A percentile compares a stretch with the other conserved stretches of the same genome.
Conservation (phyloP, 2,329 filamentous ascomycete genomes). For the Sporothrix pseudoabietina region DNA sequence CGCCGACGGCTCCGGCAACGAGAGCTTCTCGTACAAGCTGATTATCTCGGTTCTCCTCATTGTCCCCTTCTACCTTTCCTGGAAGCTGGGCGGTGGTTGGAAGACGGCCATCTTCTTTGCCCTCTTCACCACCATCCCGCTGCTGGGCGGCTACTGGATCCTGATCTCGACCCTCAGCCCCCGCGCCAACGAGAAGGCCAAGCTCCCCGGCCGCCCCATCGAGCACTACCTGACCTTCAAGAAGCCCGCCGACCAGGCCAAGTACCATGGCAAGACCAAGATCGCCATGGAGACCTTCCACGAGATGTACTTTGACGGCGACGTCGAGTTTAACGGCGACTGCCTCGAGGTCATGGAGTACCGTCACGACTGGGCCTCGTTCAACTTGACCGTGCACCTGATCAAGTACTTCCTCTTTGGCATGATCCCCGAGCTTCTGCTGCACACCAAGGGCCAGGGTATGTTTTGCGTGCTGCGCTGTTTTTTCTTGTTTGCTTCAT, state of each 20-base stretch:
- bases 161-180: slow-evolving; percentile 77
- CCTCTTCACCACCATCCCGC: slow-evolving; percentile 74
- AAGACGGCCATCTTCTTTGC: slow-evolving; percentile 88
- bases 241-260: slow-evolving; percentile 59
- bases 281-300: slow-evolving; percentile 93
- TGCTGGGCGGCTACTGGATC: slow-evolving; percentile 82
- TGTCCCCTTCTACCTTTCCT: slow-evolving; percentile 78
- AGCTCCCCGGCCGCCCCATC: slow-evolving; percentile 79
- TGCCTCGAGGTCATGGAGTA: slow-evolving; percentile 87
- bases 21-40: slow-evolving; percentile 82
- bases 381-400: slow-evolving; percentile 52
- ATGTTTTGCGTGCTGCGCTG: neutral
- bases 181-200: slow-evolving; percentile 90
- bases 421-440: slow-evolving; percentile 36
- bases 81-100: slow-evolving; percentile 80
- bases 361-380: slow-evolving; percentile 88
- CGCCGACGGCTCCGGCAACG: slow-evolving; percentile 80
- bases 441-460: slow-evolving; percentile 36
- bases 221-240: slow-evolving; percentile 91
- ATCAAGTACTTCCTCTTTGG: slow-evolving; percentile 35
- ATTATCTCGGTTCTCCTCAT: slow-evolving; percentile 70
- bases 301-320: slow-evolving; percentile 95
- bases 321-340: slow-evolving; percentile 95
- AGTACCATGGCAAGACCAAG: slow-evolving; percentile 76
- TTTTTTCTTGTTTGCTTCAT: neutral